Conservation (phyloP, 1,139 yeast genomes). For the Candida smagusa region DNA sequence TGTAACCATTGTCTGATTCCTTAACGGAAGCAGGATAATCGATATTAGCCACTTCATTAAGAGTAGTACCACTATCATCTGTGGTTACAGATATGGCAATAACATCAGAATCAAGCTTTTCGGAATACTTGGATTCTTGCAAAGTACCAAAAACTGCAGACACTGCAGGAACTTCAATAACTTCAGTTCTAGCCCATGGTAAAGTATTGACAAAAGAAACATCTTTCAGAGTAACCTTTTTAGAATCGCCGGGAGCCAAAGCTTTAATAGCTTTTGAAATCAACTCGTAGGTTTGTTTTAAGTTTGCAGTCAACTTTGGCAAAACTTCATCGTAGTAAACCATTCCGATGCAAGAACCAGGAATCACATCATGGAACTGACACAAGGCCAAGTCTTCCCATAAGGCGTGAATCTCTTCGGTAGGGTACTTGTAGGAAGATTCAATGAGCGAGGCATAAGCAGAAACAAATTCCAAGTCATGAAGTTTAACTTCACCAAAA, state of each 20-base stretch:
- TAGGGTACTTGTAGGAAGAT: constrained; percentile 64
- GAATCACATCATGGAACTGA: constrained; percentile 95
- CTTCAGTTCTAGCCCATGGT: constrained; percentile 66
- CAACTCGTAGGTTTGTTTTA: constrained; percentile 51
- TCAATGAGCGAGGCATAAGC: constrained; percentile 63
- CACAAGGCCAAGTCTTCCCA: constrained; percentile 91
- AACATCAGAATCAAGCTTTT: constrained; percentile 4
- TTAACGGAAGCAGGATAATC: constrained; percentile 48
- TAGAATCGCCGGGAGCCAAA: neutral
- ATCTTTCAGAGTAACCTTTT: constrained; percentile 3
- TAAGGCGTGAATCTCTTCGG: constrained; percentile 56
- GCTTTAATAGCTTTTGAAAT: constrained; percentile 46
- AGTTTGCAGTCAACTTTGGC: constrained; percentile 64
- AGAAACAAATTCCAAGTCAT: constrained; percentile 82
- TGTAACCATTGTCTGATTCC: constrained; percentile 39
- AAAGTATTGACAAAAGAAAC: constrained; percentile 50
- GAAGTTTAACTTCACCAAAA: constrained; percentile 70
- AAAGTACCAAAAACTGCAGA: constrained; percentile 8
- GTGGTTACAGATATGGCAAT: constrained; percentile 13
- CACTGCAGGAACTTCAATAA: constrained; percentile 34
- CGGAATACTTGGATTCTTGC: constrained; percentile 1
- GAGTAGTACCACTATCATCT: constrained; percentile 9
- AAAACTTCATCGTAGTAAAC: constrained; percentile 91
- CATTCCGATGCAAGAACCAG: constrained; percentile 94
- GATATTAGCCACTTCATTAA: constrained; percentile 20